phyloP scores from a whole-genome alignment of 2,329 filamentous ascomycete genomes.

The Exophiala sp. region DNA sequence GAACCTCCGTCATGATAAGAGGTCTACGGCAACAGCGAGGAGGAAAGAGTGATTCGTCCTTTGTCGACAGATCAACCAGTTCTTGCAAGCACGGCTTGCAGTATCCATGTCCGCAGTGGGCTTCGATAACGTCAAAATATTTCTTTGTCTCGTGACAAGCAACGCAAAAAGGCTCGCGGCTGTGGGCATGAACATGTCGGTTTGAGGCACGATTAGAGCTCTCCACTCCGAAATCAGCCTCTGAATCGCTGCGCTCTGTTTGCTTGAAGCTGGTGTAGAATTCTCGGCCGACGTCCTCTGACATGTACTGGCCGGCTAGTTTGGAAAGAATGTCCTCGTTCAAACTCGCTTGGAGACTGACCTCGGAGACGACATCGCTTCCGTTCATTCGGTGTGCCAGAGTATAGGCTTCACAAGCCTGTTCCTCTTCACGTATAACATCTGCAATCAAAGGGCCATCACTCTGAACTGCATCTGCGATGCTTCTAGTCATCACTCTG shows the following conservation, averaged over 20 bases:
- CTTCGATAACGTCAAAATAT: constrained; percentile 29
- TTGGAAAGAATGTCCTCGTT: constrained; percentile 6
- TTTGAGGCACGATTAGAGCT: neutral
- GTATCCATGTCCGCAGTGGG: constrained; percentile 44
- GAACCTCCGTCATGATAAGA: constrained; percentile 37
- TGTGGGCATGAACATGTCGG: neutral
- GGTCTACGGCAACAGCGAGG: constrained; percentile 48
- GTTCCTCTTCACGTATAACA: constrained; percentile 8
- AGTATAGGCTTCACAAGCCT: constrained; percentile 9
- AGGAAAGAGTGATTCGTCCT: constrained; percentile 51
- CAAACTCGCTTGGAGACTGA: constrained; percentile 2
- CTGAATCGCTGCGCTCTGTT: neutral
- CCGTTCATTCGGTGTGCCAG: constrained; percentile 8
- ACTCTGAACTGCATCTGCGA: constrained; percentile 25
- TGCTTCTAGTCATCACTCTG: constrained; percentile 28
- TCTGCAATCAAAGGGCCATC: constrained; percentile 6
- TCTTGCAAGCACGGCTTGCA: constrained; percentile 45
- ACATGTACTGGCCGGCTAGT: constrained; percentile 8
- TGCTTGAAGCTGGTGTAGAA: neutral
- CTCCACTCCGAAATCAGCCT: neutral
- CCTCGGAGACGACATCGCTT: constrained; percentile 1
- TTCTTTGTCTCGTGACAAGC: constrained; percentile 31
- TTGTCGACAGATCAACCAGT: constrained; percentile 43
- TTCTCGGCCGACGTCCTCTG: constrained; percentile 7
- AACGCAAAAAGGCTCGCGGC: constrained; percentile 21